These are phyloP conservation scores for Colletotrichum orbiculare DNA, from an alignment of 2,329 filamentous ascomycete genomes.

Conservation along the genomic window DNA sequence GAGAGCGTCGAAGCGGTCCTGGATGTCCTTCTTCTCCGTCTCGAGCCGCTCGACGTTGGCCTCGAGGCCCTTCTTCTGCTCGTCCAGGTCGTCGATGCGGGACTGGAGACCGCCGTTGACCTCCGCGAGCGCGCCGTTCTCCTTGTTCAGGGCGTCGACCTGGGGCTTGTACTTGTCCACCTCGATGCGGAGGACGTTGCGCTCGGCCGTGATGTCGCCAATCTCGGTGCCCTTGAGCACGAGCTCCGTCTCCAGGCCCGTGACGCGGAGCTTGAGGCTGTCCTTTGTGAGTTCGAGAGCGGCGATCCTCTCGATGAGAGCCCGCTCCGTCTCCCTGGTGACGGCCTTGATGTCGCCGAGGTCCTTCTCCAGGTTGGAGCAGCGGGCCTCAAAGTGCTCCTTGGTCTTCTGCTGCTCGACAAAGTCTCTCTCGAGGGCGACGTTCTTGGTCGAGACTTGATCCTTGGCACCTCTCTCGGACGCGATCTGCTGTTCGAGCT, in stretches of 20 bases:
- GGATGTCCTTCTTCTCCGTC: slow-evolving; percentile 25
- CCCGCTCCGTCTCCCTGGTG: slow-evolving; percentile 28
- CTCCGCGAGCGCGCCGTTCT: slow-evolving; percentile 29
- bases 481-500: slow-evolving; percentile 26
- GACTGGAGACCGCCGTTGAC: slow-evolving; percentile 28
- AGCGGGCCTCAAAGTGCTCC: slow-evolving; percentile 15
- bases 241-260: slow-evolving; percentile 34
- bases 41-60: slow-evolving; percentile 29
- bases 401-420: slow-evolving; percentile 14
- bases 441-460: slow-evolving; percentile 19
- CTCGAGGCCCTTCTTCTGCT: slow-evolving; percentile 34
- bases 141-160: slow-evolving; percentile 27
- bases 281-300: slow-evolving; percentile 36
- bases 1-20: slow-evolving; percentile 22
- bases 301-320: slow-evolving; percentile 36
- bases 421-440: slow-evolving; percentile 13
- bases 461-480: slow-evolving; percentile 23
- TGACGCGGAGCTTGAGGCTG: slow-evolving; percentile 22
- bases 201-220: slow-evolving; percentile 34
- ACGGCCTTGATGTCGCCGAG: slow-evolving; percentile 33
- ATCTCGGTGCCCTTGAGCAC: slow-evolving; percentile 28
- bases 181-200: slow-evolving; percentile 25
- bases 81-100: slow-evolving; percentile 33
- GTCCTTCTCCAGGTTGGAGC: slow-evolving; percentile 27
- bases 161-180: slow-evolving; percentile 30